Evolutionary conservation across 192 early-diverging fungal genomes (phyloP).

Genomic region (Spizellomyces sp.): DNA sequence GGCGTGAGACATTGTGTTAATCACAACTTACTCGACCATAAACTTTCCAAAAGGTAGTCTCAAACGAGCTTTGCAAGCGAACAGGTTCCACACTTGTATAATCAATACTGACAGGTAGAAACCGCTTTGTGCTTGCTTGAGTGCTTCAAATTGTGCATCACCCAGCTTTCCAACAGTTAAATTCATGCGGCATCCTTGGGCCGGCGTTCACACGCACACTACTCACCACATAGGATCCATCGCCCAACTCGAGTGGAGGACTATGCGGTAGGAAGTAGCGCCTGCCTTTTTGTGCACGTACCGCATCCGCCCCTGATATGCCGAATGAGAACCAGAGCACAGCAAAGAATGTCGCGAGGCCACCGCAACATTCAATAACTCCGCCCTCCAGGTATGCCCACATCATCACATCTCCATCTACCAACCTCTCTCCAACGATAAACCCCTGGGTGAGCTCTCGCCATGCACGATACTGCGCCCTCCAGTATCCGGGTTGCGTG

Average conservation of each 20-base stretch:
- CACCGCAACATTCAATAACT: slow-evolving; percentile 71
- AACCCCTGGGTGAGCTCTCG: slow-evolving; percentile 26
- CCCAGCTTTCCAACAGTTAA: slow-evolving; percentile 36
- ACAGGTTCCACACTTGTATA: slow-evolving; percentile 91
- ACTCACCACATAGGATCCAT: slow-evolving; percentile 45
- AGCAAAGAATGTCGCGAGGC: slow-evolving; percentile 74
- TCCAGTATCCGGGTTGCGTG: slow-evolving; percentile 51
- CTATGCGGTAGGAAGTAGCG: slow-evolving; percentile 50
- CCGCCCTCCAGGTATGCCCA: slow-evolving; percentile 92
- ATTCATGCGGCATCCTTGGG: too few species aligned
- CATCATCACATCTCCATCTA: slow-evolving; percentile 82
- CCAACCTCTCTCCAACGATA: slow-evolving; percentile 73
- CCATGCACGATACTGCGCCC: slow-evolving; percentile 37
- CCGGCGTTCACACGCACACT: background rate
- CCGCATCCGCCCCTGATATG: slow-evolving; percentile 63
- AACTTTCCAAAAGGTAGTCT: slow-evolving; percentile 77
- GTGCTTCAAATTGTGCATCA: slow-evolving; percentile 62
- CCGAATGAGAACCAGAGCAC: slow-evolving; percentile 71
- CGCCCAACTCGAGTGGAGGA: slow-evolving; percentile 27
- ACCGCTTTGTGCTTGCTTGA: slow-evolving; percentile 78
- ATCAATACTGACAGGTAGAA: slow-evolving; percentile 80
- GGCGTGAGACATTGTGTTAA: too few species aligned
- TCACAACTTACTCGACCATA: slow-evolving; percentile 72
- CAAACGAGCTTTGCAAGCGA: slow-evolving; percentile 85
- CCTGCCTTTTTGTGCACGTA: slow-evolving; percentile 43